Conservation (phyloP, 345 rosid species). For the Salix brachista region DNA sequence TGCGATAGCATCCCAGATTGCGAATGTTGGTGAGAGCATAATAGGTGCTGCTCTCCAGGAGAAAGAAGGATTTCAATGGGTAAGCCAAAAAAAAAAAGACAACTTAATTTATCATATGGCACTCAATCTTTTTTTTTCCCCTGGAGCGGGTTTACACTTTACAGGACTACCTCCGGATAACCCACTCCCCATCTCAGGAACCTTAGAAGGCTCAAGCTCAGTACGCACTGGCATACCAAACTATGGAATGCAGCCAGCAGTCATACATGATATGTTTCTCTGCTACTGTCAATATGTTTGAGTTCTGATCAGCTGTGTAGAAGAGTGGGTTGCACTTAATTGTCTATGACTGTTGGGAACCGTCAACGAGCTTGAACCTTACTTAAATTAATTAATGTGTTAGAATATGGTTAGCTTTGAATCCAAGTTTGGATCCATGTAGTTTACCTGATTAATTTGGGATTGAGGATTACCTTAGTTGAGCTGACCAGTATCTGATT, state of each 20-base stretch:
- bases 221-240: background rate
- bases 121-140: background rate
- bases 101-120: background rate
- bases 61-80: slow-evolving; percentile 85
- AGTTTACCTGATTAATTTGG: background rate
- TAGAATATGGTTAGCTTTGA: background rate
- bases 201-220: background rate
- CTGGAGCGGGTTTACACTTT: background rate
- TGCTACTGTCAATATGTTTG: background rate
- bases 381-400: background rate
- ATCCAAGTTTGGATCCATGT: background rate
- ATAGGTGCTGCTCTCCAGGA: slow-evolving; percentile 88
- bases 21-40: slow-evolving; percentile 88
- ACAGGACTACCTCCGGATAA: background rate
- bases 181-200: background rate
- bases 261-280: background rate
- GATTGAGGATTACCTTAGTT: background rate
- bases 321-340: background rate
- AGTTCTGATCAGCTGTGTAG: background rate
- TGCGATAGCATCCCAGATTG: slow-evolving; percentile 85
- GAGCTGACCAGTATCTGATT: background rate
- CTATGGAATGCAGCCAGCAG: background rate
- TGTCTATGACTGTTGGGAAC: background rate
- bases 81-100: slow-evolving; percentile 22
- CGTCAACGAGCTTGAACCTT: background rate